Evolutionary conservation across 2,329 filamentous ascomycete genomes (phyloP), one percentile per base, ranked within the genome.

Genomic region (Pleomassaria siparia): DNA sequence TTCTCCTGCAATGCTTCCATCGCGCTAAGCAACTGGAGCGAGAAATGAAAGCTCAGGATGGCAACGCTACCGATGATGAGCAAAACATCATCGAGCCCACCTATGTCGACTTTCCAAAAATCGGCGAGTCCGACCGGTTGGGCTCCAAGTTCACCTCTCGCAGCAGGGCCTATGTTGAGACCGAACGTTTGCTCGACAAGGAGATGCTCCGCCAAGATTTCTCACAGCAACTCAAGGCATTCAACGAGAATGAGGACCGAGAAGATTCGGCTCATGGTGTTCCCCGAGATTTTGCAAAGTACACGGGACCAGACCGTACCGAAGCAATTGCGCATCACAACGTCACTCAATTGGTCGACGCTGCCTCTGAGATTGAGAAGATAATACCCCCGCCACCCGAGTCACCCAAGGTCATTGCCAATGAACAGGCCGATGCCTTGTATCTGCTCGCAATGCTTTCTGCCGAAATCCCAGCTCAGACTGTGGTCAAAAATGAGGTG

Each of bases 401-500:
- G 40, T 26, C 50, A 11, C 49, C 51, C 8, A 53, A 53, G 36
- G 45, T 66, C 18, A 64, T 75, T 47, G 64, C 67, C 2, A 76
- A 76, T 50, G 72, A 72, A 21, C 61, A 74, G 42, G 74, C 74
- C 4, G 51, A 64, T 22, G 69, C 71, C 20, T 59, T 77, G 25
- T 66, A 67, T 53, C 46, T 71, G 41, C 63, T 74, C 44, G 71
- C 69, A 21, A 61, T 67, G 11, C 45, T 69, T 11, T 70, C 69
- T 12, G 54, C 59, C 26, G 57, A 64, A 20, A 53, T 54, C n/a
- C 49, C 61, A n/a, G 50, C 47, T 20, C 53, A 39, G 9, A 7
- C 25, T 2, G 7, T 39, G 32, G 8, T 26, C 13, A 16, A 20
- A 15, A 24, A 15, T 28, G 29, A 36, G 30, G 24, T 42, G 22